A percentile compares a stretch with the other conserved stretches of the same genome.
phyloP scores from a whole-genome alignment of 305 asterid species.

The Fraxinus platypoda region DNA sequence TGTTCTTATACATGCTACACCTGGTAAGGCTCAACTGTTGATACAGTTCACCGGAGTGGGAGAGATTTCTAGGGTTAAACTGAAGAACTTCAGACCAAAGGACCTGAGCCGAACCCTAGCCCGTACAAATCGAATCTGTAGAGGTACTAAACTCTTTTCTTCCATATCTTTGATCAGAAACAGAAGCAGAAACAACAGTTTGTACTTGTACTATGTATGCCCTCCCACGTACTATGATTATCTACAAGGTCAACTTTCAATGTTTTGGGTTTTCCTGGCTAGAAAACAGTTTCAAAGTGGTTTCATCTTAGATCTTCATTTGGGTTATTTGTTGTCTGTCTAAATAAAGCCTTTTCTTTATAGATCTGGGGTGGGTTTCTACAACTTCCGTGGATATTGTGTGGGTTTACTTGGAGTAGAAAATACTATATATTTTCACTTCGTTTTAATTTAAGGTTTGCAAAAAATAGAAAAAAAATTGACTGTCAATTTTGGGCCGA shows the following conservation, averaged over 20 bases:
- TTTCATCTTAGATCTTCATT: conserved; percentile 20
- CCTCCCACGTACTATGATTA: background rate
- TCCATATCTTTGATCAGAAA: conserved; percentile 19
- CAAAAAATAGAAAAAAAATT: background rate
- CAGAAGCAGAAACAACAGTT: conserved; percentile 1
- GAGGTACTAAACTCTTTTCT: conserved; percentile 17
- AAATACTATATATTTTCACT: background rate
- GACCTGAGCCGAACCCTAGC: conserved; percentile 26
- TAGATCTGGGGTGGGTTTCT: background rate
- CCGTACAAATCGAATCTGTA: conserved; percentile 23
- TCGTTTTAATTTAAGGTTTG: background rate
- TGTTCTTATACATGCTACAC: background rate
- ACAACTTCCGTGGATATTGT: background rate
- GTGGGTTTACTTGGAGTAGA: background rate
- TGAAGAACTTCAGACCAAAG: conserved; percentile 16
- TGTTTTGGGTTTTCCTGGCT: background rate
- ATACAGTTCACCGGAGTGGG: background rate
- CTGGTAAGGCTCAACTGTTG: background rate
- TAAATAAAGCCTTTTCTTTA: background rate
- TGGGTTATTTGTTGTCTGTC: background rate
- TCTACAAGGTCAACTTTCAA: background rate
- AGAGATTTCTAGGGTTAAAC: background rate
- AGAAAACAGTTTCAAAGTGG: background rate
- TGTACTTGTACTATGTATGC: background rate
- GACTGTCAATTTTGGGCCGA: background rate